Conservation (phyloP, 805 yeast species). For the Wickerhamiella kurtzmanii region DNA sequence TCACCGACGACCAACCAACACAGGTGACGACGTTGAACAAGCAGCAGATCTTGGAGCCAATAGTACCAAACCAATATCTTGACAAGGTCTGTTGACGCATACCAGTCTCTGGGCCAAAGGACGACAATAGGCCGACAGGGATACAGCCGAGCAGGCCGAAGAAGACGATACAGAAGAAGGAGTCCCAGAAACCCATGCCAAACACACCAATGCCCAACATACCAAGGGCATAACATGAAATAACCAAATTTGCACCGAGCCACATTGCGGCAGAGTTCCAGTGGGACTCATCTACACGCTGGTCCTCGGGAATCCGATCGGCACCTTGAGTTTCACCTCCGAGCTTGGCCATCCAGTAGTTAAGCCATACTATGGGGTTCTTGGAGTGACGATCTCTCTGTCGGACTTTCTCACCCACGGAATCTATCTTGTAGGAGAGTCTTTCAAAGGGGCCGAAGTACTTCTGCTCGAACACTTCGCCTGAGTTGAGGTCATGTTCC, state of each 20-base stretch:
- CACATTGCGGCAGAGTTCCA: slow-evolving; percentile 75
- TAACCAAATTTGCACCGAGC: slow-evolving; percentile 79
- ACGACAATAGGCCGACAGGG: slow-evolving; percentile 72
- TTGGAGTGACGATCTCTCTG: slow-evolving; percentile 3
- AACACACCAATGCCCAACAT: slow-evolving; percentile 52
- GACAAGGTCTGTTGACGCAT: slow-evolving; percentile 79
- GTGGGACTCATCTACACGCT: slow-evolving; percentile 53
- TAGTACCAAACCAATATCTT: slow-evolving; percentile 63
- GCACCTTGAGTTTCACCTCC: slow-evolving; percentile 57
- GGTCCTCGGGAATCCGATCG: slow-evolving; percentile 67
- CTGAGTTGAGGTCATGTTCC: not conserved
- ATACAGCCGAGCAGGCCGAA: slow-evolving; percentile 59
- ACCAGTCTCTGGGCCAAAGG: slow-evolving; percentile 74
- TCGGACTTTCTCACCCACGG: not conserved
- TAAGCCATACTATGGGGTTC: slow-evolving; percentile 12
- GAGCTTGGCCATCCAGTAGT: slow-evolving; percentile 14
- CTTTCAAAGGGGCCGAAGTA: not conserved
- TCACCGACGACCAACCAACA: slow-evolving; percentile 92
- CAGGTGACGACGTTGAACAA: slow-evolving; percentile 69
- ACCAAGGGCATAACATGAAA: slow-evolving; percentile 73
- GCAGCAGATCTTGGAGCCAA: slow-evolving; percentile 63
- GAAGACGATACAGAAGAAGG: slow-evolving; percentile 52
- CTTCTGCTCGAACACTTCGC: not conserved
- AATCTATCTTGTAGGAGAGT: not conserved
- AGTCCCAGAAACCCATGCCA: slow-evolving; percentile 60